Evolutionary conservation across 2,329 filamentous ascomycete species (phyloP), one percentile per base, ranked within the genome.

Genomic region (Pestalotiopsis sp.): DNA sequence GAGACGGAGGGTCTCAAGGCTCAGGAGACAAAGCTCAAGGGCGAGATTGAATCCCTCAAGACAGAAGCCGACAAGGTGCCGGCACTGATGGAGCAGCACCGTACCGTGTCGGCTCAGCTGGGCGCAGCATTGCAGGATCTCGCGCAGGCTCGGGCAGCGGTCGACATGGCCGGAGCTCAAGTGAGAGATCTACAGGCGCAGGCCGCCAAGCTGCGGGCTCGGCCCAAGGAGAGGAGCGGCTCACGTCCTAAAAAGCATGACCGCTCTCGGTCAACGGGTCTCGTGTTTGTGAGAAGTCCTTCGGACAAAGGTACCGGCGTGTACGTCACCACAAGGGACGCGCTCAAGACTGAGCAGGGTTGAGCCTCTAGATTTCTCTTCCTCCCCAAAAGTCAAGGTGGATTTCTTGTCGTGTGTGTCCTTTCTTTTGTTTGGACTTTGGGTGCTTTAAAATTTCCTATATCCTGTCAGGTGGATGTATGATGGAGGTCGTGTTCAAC

Each of bases 311-410:
- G 71, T 52, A 68, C 73, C 31, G 68, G 65, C 27, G 67, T 74
- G 31, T 76, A 69, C 68, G 69, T 78, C 68, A 76, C 75, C n/a
- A 77, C 75, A 20, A 73, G 75, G 45, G 74, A 76, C 2, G 70
- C 71, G 6, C 73, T 78, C 17, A 66, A 60, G n/a, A n/a, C 17
- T 17, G 41, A 66, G 9, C 25, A 70, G 70, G 57, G 69, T 69
- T 52, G 71, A 75, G 39, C 14, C 20, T 45, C 11, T 9, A 23
- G 17, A 3, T 25, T 31, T 64, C 20, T 23, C 25, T 62, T 36
- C 14, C 20, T 31, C 31, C 27, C 23, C 14, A 62, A 62, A 62
- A 38, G 12, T 31, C 14, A 23, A 36, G 14, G 25, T 25, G 13
- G 41, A 45, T 14, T 49, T 64, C 49, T 49, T 23, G 41, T 49